phyloP scores from a whole-genome alignment of 2,329 filamentous ascomycete species.

The Dactylellina parvicollis region DNA sequence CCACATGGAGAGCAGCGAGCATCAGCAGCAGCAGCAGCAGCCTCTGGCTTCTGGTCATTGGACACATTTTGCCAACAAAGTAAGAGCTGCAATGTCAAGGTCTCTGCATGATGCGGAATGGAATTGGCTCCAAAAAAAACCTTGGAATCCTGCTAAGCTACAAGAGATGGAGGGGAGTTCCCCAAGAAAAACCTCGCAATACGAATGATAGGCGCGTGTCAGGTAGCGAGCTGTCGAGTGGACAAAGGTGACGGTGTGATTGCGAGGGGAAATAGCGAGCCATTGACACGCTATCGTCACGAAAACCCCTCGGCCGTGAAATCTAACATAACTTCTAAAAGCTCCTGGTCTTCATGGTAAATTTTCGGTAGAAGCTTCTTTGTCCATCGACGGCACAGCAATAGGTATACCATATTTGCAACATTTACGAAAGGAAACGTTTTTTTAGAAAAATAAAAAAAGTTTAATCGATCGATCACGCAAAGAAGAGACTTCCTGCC shows the following conservation, averaged over 20 bases:
- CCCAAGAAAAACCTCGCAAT: conserved; percentile 3
- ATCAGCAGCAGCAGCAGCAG: conserved; percentile 18
- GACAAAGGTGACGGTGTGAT: conserved; percentile 21
- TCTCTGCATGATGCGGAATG: conserved; percentile 53
- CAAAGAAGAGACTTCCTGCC: conserved; percentile 1
- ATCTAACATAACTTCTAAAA: conserved; percentile 9
- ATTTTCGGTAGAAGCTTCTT: background rate
- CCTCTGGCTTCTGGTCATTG: conserved; percentile 47
- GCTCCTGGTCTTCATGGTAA: conserved; percentile 5
- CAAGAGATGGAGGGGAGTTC: conserved; percentile 31
- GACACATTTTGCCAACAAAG: conserved; percentile 47
- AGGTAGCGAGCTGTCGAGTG: conserved; percentile 43
- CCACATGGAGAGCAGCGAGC: background rate
- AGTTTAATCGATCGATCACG: background rate
- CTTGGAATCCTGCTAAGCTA: conserved; percentile 47
- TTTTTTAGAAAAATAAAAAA: background rate
- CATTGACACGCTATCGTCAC: conserved; percentile 51
- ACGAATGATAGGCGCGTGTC: conserved; percentile 45
- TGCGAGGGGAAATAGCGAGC: conserved; percentile 19
- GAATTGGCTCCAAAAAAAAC: conserved; percentile 52
- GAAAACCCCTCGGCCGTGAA: conserved; percentile 18
- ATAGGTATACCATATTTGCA: background rate
- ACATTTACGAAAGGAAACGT: background rate
- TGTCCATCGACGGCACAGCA: background rate
- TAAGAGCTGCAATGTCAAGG: conserved; percentile 43